Evolutionary conservation across 306 rosid species (phyloP), one percentile per base, ranked within the genome.

Genomic region (Dalbergia cochinchinensis): DNA sequence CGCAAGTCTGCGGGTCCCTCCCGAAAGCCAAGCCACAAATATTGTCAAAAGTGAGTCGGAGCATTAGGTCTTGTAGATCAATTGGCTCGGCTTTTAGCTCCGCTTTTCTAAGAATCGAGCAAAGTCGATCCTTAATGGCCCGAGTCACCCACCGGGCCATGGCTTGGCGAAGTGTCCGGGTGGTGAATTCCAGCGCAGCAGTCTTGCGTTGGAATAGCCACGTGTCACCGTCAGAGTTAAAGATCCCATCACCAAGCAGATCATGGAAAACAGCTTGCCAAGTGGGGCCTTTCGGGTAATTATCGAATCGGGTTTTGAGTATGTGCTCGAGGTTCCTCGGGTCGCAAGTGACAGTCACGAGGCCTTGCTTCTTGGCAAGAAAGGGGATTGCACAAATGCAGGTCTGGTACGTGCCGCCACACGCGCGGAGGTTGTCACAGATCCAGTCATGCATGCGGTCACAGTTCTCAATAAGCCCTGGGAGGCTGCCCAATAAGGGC

Each of bases 271-370:
- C 98, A 1, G 94, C 90, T 0, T 94, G 98, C 98, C 98, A 94
- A 0, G 94, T 94, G 11, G 98, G 98, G 0, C 98, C 98, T 34
- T 94, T 94, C 0, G 98, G 97, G 74, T 92, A 94, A 51, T 94
- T 94, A 11, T 92, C 98, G 79, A 94, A 94, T 4, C 98, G 94
- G 83, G 86, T 80, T 82, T 92, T 94, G 26, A 94, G 78, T 14
- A 94, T 89, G 60, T 94, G 98, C 88, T 94, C 98, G 31, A 94
- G 70, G 45, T 95, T 95, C 68, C 86, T 87, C 35, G 99, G 98
- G 87, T 95, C 98, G 31, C 97, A 92, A 83, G 99, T 92, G 91
- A 95, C 97, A 0, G 99, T 95, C 88, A 95, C 99, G 88, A 95
- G 99, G 13, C 99, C 99, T 3, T 95, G 99, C 71, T 86, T 90